Evolutionary conservation across 2,329 filamentous ascomycete genomes (phyloP).

Genomic region (Tolypocladium endophyticum): DNA sequence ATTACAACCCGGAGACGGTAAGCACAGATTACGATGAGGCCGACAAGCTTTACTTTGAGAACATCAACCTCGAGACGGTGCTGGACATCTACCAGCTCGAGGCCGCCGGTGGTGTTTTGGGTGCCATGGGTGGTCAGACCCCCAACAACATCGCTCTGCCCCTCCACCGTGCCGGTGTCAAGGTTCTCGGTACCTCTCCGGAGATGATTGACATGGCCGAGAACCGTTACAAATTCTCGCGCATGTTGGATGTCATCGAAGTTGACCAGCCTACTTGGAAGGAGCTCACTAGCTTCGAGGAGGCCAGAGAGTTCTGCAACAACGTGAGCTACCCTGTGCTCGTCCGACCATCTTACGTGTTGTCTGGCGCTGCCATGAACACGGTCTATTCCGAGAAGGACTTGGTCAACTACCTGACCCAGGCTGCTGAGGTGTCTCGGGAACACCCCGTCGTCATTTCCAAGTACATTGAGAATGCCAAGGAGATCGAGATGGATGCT

Average conservation of each 20-base stretch:
- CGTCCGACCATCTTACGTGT: conserved; percentile 90
- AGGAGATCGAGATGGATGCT: conserved; percentile 99
- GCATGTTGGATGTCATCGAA: conserved; percentile 88
- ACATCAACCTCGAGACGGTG: conserved; percentile 81
- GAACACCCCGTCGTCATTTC: conserved; percentile 98
- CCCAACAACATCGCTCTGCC: conserved; percentile 96
- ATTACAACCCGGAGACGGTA: conserved; percentile 86
- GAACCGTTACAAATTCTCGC: conserved; percentile 97
- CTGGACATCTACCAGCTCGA: conserved; percentile 92
- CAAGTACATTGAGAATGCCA: conserved; percentile 98
- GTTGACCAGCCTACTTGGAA: conserved; percentile 98
- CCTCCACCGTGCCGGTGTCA: conserved; percentile 79
- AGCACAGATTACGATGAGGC: conserved; percentile 90
- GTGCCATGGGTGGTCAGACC: conserved; percentile 94
- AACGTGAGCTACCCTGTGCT: conserved; percentile 88
- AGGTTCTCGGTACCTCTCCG: conserved; percentile 87
- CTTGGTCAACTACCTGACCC: conserved; percentile 75
- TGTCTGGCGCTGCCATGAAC: conserved; percentile 98
- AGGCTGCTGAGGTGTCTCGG: conserved; percentile 85
- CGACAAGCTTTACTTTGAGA: conserved; percentile 91
- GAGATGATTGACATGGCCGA: conserved; percentile 99
- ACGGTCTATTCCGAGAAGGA: conserved; percentile 96
- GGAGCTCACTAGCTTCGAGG: conserved; percentile 88
- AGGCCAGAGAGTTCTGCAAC: conserved; percentile 78
- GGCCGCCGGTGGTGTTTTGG: conserved; percentile 70